Conservation (phyloP, 2,329 filamentous ascomycete species). For the Teratosphaeriaceae sp. region DNA sequence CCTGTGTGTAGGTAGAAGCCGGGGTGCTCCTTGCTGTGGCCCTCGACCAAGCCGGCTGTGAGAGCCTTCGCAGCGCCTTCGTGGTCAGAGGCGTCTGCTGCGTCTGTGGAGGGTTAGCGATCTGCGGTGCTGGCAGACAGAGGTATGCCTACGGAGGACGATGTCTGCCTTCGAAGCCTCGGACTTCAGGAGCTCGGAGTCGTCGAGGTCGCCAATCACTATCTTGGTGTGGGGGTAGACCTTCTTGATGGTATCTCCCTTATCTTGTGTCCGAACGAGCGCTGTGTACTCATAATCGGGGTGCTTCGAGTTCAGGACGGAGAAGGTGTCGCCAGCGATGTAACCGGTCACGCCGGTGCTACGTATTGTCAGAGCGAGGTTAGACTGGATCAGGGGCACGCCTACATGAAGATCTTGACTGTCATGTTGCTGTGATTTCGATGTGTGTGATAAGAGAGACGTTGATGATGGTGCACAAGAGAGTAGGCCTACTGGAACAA, state of each 20-base stretch:
- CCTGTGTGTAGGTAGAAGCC: conserved; percentile 46
- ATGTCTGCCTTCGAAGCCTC: conserved; percentile 46
- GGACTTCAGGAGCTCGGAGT: conserved; percentile 37
- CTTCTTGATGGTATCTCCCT: conserved; percentile 36
- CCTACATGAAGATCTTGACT: conserved; percentile 25
- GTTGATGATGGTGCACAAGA: too few relatives aligned
- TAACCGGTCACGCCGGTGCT: conserved; percentile 33
- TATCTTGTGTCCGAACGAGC: conserved; percentile 45
- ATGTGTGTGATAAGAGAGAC: too few relatives aligned
- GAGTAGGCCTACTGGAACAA: too few relatives aligned
- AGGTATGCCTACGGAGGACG: conserved; percentile 36
- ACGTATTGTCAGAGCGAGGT: conserved; percentile 1
- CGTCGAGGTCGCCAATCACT: conserved; percentile 47
- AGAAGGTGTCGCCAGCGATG: conserved; percentile 41
- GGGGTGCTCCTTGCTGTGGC: conserved; percentile 34
- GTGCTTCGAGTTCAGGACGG: conserved; percentile 38
- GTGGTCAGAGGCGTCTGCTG: conserved; percentile 41
- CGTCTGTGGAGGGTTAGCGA: conserved; percentile 8
- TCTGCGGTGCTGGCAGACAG: not conserved
- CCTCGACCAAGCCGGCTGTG: conserved; percentile 42
- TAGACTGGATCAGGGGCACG: not conserved
- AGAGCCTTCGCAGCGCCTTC: conserved; percentile 43
- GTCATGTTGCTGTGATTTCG: conserved; percentile 15
- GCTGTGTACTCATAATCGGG: conserved; percentile 45
- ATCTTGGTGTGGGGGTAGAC: conserved; percentile 35